phyloP scores from a whole-genome alignment of 352 stramenopile genomes.

The Halophytophthora batemanensis region DNA sequence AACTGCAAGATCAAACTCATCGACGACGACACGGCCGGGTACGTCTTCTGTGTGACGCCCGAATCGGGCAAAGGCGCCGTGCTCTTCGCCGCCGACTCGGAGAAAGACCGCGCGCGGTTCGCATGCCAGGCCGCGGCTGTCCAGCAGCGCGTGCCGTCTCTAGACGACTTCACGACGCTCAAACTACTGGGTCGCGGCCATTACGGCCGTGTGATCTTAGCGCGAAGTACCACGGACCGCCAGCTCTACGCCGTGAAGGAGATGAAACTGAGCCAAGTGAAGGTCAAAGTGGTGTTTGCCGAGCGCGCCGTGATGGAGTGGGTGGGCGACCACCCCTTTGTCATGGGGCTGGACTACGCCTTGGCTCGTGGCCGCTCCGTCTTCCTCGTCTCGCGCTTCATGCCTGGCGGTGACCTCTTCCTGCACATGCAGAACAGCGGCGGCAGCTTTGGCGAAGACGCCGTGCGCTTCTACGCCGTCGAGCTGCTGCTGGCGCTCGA shows the following conservation, averaged over 20 bases:
- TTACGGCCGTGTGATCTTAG: conserved; percentile 82
- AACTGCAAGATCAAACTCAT: conserved; percentile 76
- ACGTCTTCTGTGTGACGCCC: conserved; percentile 72
- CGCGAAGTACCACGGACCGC: conserved; percentile 28
- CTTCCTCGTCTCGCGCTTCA: conserved; percentile 98
- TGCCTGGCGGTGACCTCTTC: conserved; percentile 96
- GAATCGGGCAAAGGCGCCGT: conserved; percentile 64
- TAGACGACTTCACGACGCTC: conserved; percentile 77
- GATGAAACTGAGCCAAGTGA: conserved; percentile 89
- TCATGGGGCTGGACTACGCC: conserved; percentile 96
- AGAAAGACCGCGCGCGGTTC: conserved; percentile 86
- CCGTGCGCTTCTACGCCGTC: conserved; percentile 82
- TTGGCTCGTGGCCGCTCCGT: conserved; percentile 95
- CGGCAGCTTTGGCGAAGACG: conserved; percentile 71
- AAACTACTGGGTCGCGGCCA: conserved; percentile 83
- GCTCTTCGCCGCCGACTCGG: conserved; percentile 75
- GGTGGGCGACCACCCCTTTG: conserved; percentile 91
- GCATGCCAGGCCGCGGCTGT: conserved; percentile 45
- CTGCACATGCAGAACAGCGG: conserved; percentile 87
- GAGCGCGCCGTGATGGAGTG: conserved; percentile 85
- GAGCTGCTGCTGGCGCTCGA: conserved; percentile 79
- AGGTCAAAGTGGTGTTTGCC: conserved; percentile 83
- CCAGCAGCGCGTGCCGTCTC: conserved; percentile 50
- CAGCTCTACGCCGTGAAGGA: conserved; percentile 86
- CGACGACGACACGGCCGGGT: conserved; percentile 76